These are phyloP conservation scores for Brassica incana DNA, from an alignment of 345 rosid genomes.

Conservation along the genomic window DNA sequence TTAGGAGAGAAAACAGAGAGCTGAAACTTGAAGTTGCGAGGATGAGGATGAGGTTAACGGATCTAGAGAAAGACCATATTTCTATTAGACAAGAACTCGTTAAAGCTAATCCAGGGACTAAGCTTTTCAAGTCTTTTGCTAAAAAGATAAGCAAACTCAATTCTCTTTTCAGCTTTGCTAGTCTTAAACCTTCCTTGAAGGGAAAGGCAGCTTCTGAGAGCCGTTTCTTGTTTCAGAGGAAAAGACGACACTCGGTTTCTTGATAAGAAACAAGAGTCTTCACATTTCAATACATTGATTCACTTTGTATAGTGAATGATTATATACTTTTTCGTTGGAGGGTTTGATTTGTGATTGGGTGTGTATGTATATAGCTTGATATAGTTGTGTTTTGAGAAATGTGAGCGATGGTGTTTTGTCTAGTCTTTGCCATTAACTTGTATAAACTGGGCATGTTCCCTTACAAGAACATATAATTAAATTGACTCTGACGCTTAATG, in stretches of 20 bases:
- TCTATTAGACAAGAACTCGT: constrained; percentile 91
- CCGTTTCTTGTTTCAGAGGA: constrained; percentile 67
- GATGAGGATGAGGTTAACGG: constrained; percentile 98
- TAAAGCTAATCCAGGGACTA: constrained; percentile 68
- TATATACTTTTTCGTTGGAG: background rate
- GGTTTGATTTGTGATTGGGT: constrained; percentile 9
- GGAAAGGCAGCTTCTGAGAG: constrained; percentile 59
- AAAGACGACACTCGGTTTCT: constrained; percentile 83
- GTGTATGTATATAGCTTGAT: constrained; percentile 22
- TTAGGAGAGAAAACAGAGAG: constrained; percentile 94
- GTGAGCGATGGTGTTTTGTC: constrained; percentile 10
- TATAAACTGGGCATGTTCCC: too few relatives aligned
- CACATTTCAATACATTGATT: constrained; percentile 2
- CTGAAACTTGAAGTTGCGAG: constrained; percentile 96
- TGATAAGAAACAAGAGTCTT: constrained; percentile 33
- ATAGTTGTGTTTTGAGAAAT: constrained; percentile 24
- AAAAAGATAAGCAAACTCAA: constrained; percentile 82
- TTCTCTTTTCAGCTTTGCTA: constrained; percentile 62
- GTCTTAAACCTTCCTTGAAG: constrained; percentile 50
- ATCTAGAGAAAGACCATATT: constrained; percentile 91
- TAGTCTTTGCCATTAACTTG: background rate
- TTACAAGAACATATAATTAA: too few relatives aligned
- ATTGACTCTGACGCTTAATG: too few relatives aligned
- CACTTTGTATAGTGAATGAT: constrained; percentile 25
- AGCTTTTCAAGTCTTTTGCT: constrained; percentile 73